phyloP scores from a whole-genome alignment of 2,329 filamentous ascomycete species.

The Pseudocercospora pini-densiflorae region DNA sequence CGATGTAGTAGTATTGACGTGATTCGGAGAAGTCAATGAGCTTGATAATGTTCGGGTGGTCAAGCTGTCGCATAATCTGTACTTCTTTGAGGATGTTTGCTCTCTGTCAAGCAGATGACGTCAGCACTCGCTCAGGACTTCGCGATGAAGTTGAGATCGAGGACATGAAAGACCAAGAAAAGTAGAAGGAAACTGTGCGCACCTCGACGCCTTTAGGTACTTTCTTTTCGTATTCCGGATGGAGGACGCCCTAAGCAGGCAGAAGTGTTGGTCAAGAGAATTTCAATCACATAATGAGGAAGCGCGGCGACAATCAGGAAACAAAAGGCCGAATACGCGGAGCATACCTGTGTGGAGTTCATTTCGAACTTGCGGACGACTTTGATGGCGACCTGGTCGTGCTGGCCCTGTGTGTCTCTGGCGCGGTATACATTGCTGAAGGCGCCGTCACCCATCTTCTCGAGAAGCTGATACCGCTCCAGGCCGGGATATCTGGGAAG shows the following conservation, averaged over 20 bases:
- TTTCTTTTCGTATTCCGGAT: constrained; percentile 92
- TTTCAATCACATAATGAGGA: constrained; percentile 27
- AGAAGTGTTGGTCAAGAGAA: constrained; percentile 31
- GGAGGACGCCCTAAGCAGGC: constrained; percentile 65
- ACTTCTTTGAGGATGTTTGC: constrained; percentile 99
- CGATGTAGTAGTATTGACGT: constrained; percentile 94
- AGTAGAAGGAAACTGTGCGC: constrained; percentile 54
- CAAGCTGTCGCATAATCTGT: constrained; percentile 95
- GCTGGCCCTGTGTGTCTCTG: constrained; percentile 71
- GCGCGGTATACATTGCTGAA: constrained; percentile 99
- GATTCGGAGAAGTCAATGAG: constrained; percentile 94
- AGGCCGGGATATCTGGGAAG: constrained; percentile 85
- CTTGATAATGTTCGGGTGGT: constrained; percentile 95
- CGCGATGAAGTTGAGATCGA: constrained; percentile 20
- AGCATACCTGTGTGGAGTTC: constrained; percentile 96
- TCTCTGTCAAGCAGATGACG: constrained; percentile 63
- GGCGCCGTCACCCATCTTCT: constrained; percentile 99
- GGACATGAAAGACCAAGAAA: background rate
- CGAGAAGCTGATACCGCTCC: constrained; percentile 81
- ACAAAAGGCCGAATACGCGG: constrained; percentile 16
- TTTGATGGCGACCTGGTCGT: constrained; percentile 91
- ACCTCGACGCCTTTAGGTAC: constrained; percentile 93
- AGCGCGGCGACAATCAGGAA: constrained; percentile 29
- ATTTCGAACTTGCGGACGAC: constrained; percentile 99
- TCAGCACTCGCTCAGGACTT: constrained; percentile 41